Conservation (phyloP, 2,329 filamentous ascomycete genomes). For the Scytalidium sp. region DNA sequence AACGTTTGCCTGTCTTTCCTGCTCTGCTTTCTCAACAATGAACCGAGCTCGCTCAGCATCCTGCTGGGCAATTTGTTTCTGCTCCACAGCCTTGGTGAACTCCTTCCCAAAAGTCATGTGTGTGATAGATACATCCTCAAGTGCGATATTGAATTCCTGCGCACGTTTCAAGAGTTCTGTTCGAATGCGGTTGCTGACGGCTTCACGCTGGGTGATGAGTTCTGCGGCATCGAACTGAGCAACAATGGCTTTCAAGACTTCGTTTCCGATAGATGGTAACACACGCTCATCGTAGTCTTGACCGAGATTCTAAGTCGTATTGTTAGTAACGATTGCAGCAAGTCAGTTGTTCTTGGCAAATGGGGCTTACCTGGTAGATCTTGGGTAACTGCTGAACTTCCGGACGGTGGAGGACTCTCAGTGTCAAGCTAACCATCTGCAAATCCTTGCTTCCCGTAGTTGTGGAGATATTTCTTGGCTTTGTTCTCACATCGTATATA, state of each 20-base stretch:
- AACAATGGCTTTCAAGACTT: slow-evolving; percentile 97
- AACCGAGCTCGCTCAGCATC: slow-evolving; percentile 96
- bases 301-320: slow-evolving; percentile 73
- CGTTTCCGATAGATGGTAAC: slow-evolving; percentile 96
- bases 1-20: slow-evolving; percentile 97
- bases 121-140: slow-evolving; percentile 98
- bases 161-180: slow-evolving; percentile 89
- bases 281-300: slow-evolving; percentile 98
- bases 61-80: slow-evolving; percentile 99
- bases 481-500: slow-evolving; percentile 95
- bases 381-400: slow-evolving; percentile 90
- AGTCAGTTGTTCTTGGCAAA: neutral
- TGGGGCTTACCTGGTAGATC: slow-evolving; percentile 84
- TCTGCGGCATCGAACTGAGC: slow-evolving; percentile 98
- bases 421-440: slow-evolving; percentile 98
- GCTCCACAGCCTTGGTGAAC: slow-evolving; percentile 97
- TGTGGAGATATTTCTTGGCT: slow-evolving; percentile 94
- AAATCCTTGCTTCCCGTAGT: slow-evolving; percentile 98
- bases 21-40: slow-evolving; percentile 97
- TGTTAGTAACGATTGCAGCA: neutral
- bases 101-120: slow-evolving; percentile 99
- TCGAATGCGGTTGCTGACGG: slow-evolving; percentile 92
- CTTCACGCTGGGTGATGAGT: slow-evolving; percentile 97
- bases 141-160: slow-evolving; percentile 96
- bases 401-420: slow-evolving; percentile 91